Evolutionary conservation across 495 filamentous ascomycete genomes (phyloP).

Genomic region (Penicillium diatomitis): DNA sequence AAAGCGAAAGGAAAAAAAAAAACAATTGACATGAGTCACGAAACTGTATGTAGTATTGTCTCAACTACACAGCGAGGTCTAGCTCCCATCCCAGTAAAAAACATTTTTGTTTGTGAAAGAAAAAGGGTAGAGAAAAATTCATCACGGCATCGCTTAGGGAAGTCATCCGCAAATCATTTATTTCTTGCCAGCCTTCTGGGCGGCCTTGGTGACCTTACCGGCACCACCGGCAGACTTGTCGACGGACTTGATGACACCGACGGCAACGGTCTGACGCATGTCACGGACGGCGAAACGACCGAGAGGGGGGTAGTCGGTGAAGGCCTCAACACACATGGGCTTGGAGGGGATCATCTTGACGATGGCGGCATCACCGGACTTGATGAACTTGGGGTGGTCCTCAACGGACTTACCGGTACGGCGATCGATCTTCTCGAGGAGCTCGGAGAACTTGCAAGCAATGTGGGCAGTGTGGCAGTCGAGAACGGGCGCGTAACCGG

Average conservation of each 20-base stretch:
- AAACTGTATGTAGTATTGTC: conserved; percentile 20
- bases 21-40: conserved; percentile 12
- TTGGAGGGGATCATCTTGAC: conserved; percentile 99
- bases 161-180: conserved; percentile 36
- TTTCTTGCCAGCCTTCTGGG: conserved; percentile 61
- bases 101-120: conserved; percentile 14
- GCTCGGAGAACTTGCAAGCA: conserved; percentile 99
- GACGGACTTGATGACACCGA: conserved; percentile 91
- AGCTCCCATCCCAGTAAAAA: conserved; percentile 20
- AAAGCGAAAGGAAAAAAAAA: background rate
- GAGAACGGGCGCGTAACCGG: conserved; percentile 95
- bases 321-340: conserved; percentile 99
- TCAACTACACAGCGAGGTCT: conserved; percentile 21
- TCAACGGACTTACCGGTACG: conserved; percentile 99
- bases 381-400: conserved; percentile 92
- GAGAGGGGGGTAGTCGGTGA: conserved; percentile 98
- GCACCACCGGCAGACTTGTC: conserved; percentile 59
- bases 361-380: conserved; percentile 99
- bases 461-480: conserved; percentile 99
- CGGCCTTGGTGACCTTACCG: conserved; percentile 73
- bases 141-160: conserved; percentile 20
- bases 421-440: conserved; percentile 99
- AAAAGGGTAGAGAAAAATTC: conserved; percentile 13
- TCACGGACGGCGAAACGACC: conserved; percentile 97
- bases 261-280: conserved; percentile 87